Evolutionary conservation across 1,284 basidiomycete genomes (phyloP), one percentile per base, ranked within the genome.

Genomic region (Rhodotorula sp.): DNA sequence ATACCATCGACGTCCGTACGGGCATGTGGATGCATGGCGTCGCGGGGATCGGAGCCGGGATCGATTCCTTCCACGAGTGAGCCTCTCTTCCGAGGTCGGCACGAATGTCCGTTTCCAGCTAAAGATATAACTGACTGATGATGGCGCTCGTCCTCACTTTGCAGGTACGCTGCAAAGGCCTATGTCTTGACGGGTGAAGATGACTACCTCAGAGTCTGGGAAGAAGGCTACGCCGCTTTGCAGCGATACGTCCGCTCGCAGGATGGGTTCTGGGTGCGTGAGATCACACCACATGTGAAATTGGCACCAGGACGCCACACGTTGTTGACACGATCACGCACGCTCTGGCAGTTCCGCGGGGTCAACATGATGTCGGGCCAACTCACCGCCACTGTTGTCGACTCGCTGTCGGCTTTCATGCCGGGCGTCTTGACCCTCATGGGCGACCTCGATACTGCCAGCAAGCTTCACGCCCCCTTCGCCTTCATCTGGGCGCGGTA

Each of bases 51-150:
- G 93, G 94, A 43, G 94, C 94, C 19, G 94, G 94, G 1, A 89
- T 95, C 63, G 93, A 97, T 80, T 93, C 91, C 15, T 95, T 94
- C 80, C 94, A 90, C 79, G 94, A 97, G 81, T 95, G 92, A 91
- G 79, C 91, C 89, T 88, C 3, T 6, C 19, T 58, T 43, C 2
- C 38, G 38, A 43, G 14, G 14, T 43, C 38, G 38, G 38, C 38
- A 23, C 14, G 49, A 3, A 26, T 26, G 14, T 48, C 38, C 28
- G 16, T 16, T 16, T 19, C 31, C n/a, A 14, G 31, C 16, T 26
- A 2, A 19, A 1, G 10, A 7, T 23, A 23, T 12, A 16, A n/a
- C 26, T 26, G n/a, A 15, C 15, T 28, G n/a, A 55, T 14, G 54
- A 55, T 14, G 54, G 31, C 34, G 34, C 4, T 14, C 38, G 12